Evolutionary conservation across 352 stramenopile species (phyloP), one percentile per base, ranked within the genome.

Genomic region (Hyaloperonospora brassicae): DNA sequence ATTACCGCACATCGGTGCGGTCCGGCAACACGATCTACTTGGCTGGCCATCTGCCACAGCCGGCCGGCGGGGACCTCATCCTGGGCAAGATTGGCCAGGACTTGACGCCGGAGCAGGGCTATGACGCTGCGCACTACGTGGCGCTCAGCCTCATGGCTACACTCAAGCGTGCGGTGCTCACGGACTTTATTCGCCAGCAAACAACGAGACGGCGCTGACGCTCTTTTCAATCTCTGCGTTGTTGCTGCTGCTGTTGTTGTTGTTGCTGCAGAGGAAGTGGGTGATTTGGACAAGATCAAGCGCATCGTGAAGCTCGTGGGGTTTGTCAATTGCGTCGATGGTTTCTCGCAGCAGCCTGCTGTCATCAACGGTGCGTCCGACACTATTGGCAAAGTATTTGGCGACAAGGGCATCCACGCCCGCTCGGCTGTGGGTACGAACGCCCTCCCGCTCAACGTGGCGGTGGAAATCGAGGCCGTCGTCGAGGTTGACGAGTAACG

Each of bases 291-390:
- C 72, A 83, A 89, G 52, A 81, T 98, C 51, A 95, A 91, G 70
- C 79, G 89, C 57, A 74, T 98, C 46, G 89, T 98, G 31, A 98
- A 98, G 83, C 70, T 98, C 50, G 87, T 97, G 44, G 94, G 94
- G 54, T 98, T 98, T 66, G 94, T 98, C 42, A 96, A 97, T 70
- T 98, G 89, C 62, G 75, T 94, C 21, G 86, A 96, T 52, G 86
- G 87, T 60, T 98, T 97, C 70, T 73, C 76, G 21, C 77, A 83
- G 52, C 93, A 98, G 73, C 91, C 94, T 1, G 67, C 73, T 13
- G 94, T 98, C 9, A 92, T 98, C 62, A 98, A 98, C 82, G 95
- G 95, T 54, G 89, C 86, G 42, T 97, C 87, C 3, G 93, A 99
- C 76, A 80, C 97, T 4, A 87, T 93, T 54, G 72, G 73, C 50